A percentile compares a stretch with the other conserved stretches of the same genome.
These are phyloP conservation scores for Aegilops bicornis DNA, from an alignment of 176 grass and related monocot species.

Conservation along the genomic window DNA sequence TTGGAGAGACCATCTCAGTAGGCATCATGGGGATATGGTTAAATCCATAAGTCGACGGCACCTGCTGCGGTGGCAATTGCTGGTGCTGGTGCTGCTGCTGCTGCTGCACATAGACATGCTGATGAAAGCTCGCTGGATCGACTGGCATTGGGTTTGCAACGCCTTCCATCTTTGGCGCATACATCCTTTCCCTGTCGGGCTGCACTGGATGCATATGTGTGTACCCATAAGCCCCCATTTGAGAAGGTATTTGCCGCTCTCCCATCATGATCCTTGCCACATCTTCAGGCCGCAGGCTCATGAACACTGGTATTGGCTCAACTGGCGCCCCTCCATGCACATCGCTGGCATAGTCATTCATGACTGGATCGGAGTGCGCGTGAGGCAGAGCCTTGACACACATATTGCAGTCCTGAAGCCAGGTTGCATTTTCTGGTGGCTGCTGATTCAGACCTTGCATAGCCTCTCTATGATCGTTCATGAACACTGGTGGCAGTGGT, in stretches of 20 bases:
- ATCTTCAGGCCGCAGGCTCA: conserved; percentile 77
- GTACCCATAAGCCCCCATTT: conserved; percentile 54
- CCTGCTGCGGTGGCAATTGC: conserved; percentile 31
- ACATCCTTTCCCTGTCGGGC: conserved; percentile 40
- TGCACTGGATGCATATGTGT: conserved; percentile 55
- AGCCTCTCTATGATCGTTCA: conserved; percentile 62
- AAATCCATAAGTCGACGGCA: conserved; percentile 45
- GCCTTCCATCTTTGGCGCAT: conserved; percentile 33
- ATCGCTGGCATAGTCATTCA: conserved; percentile 50
- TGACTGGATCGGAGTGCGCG: conserved; percentile 66
- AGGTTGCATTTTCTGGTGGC: conserved; percentile 13
- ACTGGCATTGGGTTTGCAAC: conserved; percentile 32
- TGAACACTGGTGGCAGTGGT: conserved; percentile 82
- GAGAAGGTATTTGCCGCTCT: conserved; percentile 30
- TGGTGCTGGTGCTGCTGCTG: conserved; percentile 25
- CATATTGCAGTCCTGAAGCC: conserved; percentile 61
- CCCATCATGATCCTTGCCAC: conserved; percentile 59
- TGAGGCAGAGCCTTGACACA: conserved; percentile 78
- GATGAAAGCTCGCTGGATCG: conserved; percentile 44
- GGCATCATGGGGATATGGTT: conserved; percentile 42
- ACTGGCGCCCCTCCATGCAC: conserved; percentile 35
- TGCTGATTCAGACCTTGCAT: conserved; percentile 55
- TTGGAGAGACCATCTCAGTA: conserved; percentile 47
- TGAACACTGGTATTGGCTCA: conserved; percentile 48
- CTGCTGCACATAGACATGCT: conserved; percentile 52